Conservation (phyloP, 164 flowering plant genomes). For the Liriodendron chinense region DNA sequence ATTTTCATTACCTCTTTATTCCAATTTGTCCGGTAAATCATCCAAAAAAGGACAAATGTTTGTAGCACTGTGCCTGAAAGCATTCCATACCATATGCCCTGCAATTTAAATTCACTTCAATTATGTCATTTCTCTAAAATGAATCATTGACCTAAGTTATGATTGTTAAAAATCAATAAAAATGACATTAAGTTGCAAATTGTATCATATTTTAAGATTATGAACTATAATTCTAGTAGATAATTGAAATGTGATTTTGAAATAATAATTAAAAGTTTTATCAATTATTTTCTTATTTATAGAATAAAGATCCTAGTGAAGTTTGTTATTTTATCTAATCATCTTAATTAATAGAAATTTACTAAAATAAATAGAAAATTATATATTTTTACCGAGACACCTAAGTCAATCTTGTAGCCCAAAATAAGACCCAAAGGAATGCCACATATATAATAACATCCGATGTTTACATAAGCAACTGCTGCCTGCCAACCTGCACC, state of each 20-base stretch:
- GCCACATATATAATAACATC: conserved; percentile 61
- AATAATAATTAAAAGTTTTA: no score
- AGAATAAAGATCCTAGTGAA: no score
- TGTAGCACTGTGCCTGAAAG: conserved; percentile 47
- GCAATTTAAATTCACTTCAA: conserved; percentile 7
- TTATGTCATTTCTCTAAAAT: no score
- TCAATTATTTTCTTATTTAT: no score
- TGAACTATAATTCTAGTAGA: neutral
- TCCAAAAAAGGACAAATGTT: conserved; percentile 38
- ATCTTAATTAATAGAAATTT: no score
- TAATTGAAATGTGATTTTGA: no score
- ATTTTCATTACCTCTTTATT: conserved; percentile 44
- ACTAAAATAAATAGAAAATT: neutral
- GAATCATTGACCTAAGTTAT: no score
- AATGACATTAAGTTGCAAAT: neutral
- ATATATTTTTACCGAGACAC: conserved; percentile 43
- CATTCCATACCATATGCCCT: conserved; percentile 85
- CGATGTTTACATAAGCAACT: conserved; percentile 71
- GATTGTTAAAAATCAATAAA: neutral
- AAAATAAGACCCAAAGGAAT: conserved; percentile 59
- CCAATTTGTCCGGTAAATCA: conserved; percentile 65
- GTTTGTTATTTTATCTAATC: no score
- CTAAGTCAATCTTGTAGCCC: conserved; percentile 40
- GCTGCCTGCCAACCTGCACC: conserved; percentile 81
- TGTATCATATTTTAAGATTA: neutral